Percentiles rank a stretch among this genome's conserved stretches.
Conservation (phyloP, 495 filamentous ascomycete genomes). For the Xylaria sp. region DNA sequence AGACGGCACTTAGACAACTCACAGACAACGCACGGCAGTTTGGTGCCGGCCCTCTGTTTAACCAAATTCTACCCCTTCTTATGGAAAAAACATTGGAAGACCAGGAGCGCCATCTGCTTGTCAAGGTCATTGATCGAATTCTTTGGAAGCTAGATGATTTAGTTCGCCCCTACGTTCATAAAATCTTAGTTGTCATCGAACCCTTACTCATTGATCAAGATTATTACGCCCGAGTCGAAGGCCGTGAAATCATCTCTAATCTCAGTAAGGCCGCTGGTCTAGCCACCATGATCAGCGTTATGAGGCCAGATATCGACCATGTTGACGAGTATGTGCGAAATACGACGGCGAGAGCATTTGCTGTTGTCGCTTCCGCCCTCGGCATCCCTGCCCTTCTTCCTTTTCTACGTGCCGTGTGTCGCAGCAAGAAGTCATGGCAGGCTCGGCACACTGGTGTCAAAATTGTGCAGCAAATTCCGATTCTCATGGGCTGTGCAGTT, state of each 20-base stretch:
- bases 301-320: slow-evolving; percentile 99
- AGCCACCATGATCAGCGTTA: slow-evolving; percentile 98
- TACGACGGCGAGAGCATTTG: slow-evolving; percentile 96
- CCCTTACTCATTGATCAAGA: slow-evolving; percentile 98
- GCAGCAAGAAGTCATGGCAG: slow-evolving; percentile 99
- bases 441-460: slow-evolving; percentile 99
- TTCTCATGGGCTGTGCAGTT: slow-evolving; percentile 97
- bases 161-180: slow-evolving; percentile 95
- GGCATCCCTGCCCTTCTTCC: slow-evolving; percentile 95
- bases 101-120: slow-evolving; percentile 96
- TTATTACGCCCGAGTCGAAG: slow-evolving; percentile 98
- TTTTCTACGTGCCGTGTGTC: slow-evolving; percentile 93
- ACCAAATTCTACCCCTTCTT: slow-evolving; percentile 94
- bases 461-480: slow-evolving; percentile 99
- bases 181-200: slow-evolving; percentile 99
- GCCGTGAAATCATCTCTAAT: slow-evolving; percentile 98
- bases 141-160: slow-evolving; percentile 98
- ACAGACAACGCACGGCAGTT: slow-evolving; percentile 98
- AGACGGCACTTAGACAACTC: slow-evolving; percentile 97
- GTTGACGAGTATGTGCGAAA: slow-evolving; percentile 99
- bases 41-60: slow-evolving; percentile 92
- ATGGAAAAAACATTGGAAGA: slow-evolving; percentile 99
- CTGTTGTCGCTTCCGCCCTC: slow-evolving; percentile 94
- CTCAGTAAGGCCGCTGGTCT: slow-evolving; percentile 95
- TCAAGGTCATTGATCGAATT: slow-evolving; percentile 98